phyloP scores from a whole-genome alignment of 768 basidiomycete genomes.

The Mycena epipterygia region DNA sequence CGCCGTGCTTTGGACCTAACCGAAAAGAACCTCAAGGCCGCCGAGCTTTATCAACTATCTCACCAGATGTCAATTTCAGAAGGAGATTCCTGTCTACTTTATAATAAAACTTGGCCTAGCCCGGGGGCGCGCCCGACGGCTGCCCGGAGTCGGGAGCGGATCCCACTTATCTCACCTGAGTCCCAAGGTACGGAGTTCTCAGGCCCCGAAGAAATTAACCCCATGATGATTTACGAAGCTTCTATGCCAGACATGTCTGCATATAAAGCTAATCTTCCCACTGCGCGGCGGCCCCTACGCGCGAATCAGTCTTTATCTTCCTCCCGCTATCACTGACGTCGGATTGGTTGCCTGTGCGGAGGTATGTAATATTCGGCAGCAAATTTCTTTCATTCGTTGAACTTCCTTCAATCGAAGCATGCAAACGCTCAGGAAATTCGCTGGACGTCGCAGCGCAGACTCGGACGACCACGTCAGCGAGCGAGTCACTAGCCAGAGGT shows the following conservation, averaged over 20 bases:
- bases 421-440: constrained; percentile 14
- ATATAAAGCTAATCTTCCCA: constrained; percentile 16
- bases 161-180: no score
- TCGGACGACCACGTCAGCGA: not conserved
- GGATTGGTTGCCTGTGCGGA: not conserved
- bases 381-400: not conserved
- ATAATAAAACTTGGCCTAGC: no score
- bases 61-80: no score
- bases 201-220: not conserved
- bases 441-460: not conserved
- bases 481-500: constrained; percentile 1
- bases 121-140: no score
- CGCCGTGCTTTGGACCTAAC: no score
- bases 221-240: constrained; percentile 15
- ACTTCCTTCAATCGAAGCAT: not conserved
- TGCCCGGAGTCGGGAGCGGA: no score
- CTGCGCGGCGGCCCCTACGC: constrained; percentile 8
- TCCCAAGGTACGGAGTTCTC: no score
- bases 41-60: no score
- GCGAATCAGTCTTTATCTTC: constrained; percentile 7
- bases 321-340: constrained; percentile 1
- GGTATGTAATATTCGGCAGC: not conserved
- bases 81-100: no score
- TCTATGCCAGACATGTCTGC: not conserved
- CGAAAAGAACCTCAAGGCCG: no score